A percentile compares a stretch with the other conserved stretches of the same genome.
phyloP scores from a whole-genome alignment of 768 basidiomycete species.

The Kwoniella dejecticola region DNA sequence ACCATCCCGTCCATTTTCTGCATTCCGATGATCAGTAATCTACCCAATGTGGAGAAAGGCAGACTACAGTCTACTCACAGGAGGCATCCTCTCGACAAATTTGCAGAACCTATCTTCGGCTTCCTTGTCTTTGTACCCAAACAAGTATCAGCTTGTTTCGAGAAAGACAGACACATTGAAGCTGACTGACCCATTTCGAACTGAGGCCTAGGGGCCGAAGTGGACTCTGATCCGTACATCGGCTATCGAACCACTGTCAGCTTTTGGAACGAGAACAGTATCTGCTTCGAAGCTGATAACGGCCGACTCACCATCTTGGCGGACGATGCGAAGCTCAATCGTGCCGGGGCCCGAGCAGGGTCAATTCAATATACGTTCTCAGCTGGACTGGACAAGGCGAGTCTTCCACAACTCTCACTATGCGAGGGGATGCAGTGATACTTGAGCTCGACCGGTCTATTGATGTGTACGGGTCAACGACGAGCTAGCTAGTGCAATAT shows the following conservation, averaged over 20 bases:
- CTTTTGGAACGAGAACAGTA: neutral
- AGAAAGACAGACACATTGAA: neutral
- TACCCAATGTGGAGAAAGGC: neutral
- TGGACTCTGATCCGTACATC: constrained; percentile 47
- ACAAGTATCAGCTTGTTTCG: constrained; percentile 5
- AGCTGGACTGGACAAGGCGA: too few species aligned
- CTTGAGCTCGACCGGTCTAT: too few species aligned
- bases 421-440: too few species aligned
- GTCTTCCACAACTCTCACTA: too few species aligned
- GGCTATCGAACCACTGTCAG: neutral
- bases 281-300: neutral
- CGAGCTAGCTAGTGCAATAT: too few species aligned
- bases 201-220: constrained; percentile 37
- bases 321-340: neutral
- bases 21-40: neutral
- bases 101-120: constrained; percentile 77
- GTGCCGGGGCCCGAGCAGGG: neutral
- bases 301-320: constrained; percentile 14
- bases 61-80: constrained; percentile 38
- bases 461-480: too few species aligned
- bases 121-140: constrained; percentile 61
- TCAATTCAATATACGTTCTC: too few species aligned
- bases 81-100: constrained; percentile 56
- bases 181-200: constrained; percentile 48
- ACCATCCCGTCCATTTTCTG: constrained; percentile 67